These are phyloP conservation scores for Botryobasidium botryosum DNA, from an alignment of 768 basidiomycete species.

Conservation along the genomic window DNA sequence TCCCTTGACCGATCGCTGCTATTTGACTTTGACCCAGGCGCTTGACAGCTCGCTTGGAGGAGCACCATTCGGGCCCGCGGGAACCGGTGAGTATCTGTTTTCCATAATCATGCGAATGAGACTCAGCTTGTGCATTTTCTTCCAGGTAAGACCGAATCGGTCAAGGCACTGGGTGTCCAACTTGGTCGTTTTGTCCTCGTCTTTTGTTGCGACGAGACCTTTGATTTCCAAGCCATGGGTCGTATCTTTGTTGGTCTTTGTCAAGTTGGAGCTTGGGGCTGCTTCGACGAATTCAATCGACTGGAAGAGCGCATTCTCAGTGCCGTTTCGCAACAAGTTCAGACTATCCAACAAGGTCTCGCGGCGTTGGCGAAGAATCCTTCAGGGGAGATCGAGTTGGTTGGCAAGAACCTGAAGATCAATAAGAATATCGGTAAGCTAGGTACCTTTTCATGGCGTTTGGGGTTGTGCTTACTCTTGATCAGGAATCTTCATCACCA, in stretches of 20 bases:
- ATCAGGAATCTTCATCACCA: constrained; percentile 92
- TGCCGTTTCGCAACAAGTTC: constrained; percentile 97
- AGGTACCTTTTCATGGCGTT: background rate
- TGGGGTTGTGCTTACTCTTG: background rate
- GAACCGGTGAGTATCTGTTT: constrained; percentile 49
- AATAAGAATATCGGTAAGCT: constrained; percentile 76
- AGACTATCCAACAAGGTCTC: constrained; percentile 93
- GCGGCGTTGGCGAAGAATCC: constrained; percentile 70
- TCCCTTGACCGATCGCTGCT: constrained; percentile 91
- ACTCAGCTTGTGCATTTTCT: constrained; percentile 7
- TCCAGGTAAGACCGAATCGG: constrained; percentile 93
- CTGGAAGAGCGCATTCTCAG: constrained; percentile 94
- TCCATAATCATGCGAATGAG: background rate
- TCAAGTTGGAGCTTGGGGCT: constrained; percentile 99
- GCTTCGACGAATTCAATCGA: constrained; percentile 95
- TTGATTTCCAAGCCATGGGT: constrained; percentile 99
- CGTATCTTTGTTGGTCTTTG: constrained; percentile 97
- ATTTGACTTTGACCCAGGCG: constrained; percentile 91
- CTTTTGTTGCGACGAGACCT: constrained; percentile 99
- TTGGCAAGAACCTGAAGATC: constrained; percentile 84
- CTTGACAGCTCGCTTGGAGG: constrained; percentile 90
- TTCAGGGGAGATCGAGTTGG: constrained; percentile 82
- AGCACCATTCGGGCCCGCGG: constrained; percentile 94
- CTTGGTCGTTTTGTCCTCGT: constrained; percentile 98
- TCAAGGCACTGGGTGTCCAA: constrained; percentile 95